phyloP scores from a whole-genome alignment of 2,329 filamentous ascomycete genomes.

The Exserohilum turcica region DNA sequence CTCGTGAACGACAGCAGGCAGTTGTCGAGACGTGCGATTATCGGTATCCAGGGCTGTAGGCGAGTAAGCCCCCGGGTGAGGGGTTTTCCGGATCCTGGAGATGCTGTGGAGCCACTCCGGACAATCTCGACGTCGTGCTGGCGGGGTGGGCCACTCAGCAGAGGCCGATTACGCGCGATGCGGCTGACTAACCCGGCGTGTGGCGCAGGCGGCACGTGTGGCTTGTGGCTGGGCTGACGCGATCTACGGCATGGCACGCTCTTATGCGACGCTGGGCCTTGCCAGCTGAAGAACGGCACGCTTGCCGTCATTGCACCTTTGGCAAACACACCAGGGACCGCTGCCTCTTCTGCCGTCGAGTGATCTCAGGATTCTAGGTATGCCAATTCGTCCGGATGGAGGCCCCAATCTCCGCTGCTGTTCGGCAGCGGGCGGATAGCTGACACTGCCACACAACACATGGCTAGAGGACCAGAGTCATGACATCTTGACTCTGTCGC shows the following conservation, averaged over 20 bases:
- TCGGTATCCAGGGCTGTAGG: neutral
- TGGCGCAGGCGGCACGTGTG: neutral
- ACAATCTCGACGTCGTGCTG: neutral
- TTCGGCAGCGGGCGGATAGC: slow-evolving; percentile 31
- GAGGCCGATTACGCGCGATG: neutral
- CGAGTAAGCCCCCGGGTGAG: neutral
- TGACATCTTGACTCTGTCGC: slow-evolving; percentile 19
- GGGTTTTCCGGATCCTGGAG: neutral
- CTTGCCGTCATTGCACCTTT: slow-evolving; percentile 18
- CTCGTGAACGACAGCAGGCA: neutral
- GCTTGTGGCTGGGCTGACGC: slow-evolving; percentile 8
- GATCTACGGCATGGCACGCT: slow-evolving; percentile 6
- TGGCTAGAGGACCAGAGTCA: slow-evolving; percentile 20
- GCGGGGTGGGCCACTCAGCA: neutral
- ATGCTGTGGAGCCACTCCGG: neutral
- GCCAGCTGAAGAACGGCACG: slow-evolving; percentile 9
- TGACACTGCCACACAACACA: slow-evolving; percentile 35
- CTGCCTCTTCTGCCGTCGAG: neutral
- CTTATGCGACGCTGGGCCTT: slow-evolving; percentile 3
- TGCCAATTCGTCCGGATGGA: slow-evolving; percentile 8
- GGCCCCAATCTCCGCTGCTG: slow-evolving; percentile 15
- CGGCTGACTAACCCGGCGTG: slow-evolving; percentile 1
- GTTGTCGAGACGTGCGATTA: neutral
- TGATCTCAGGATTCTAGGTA: slow-evolving; percentile 5
- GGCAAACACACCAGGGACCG: slow-evolving; percentile 6